phyloP scores from a whole-genome alignment of 2,329 filamentous ascomycete species.

The Leptographium wingfieldii region DNA sequence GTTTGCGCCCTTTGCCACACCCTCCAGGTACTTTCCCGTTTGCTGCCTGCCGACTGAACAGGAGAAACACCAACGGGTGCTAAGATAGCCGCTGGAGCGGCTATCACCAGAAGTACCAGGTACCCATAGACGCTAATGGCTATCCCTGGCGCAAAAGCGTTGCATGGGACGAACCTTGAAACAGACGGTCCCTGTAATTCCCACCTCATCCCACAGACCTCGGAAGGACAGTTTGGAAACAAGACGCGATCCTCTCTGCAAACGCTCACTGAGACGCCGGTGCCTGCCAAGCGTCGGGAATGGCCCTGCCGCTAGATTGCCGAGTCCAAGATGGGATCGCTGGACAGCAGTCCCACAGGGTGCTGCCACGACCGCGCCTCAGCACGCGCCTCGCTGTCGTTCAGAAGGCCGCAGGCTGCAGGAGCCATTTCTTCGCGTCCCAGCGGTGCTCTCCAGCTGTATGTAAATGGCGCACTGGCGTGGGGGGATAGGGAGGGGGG shows the following conservation, averaged over 20 bases:
- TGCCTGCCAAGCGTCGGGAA: not conserved
- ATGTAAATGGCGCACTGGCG: not conserved
- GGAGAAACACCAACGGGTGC: not conserved
- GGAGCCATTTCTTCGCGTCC: not conserved
- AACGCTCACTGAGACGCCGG: not conserved
- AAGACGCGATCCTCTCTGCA: not conserved
- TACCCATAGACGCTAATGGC: not conserved
- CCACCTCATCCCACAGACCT: not conserved
- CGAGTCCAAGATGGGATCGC: not conserved
- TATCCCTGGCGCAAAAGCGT: not conserved
- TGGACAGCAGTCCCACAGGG: not conserved
- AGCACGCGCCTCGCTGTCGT: not conserved
- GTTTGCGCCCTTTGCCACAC: not conserved
- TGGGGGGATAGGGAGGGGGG: not conserved
- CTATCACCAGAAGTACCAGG: not conserved
- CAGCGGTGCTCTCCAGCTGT: not conserved
- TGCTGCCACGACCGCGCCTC: not conserved
- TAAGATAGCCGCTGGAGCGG: not conserved
- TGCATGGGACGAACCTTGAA: conserved; percentile 1
- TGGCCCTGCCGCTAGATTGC: not conserved
- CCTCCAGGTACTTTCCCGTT: not conserved
- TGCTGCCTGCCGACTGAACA: not conserved
- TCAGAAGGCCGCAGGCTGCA: not conserved
- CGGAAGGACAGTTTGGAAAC: not conserved
- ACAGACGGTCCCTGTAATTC: conserved; percentile 1